These are phyloP conservation scores for Ceratocystis eucalypticola DNA, from an alignment of 2,329 filamentous ascomycete genomes.

Conservation along the genomic window DNA sequence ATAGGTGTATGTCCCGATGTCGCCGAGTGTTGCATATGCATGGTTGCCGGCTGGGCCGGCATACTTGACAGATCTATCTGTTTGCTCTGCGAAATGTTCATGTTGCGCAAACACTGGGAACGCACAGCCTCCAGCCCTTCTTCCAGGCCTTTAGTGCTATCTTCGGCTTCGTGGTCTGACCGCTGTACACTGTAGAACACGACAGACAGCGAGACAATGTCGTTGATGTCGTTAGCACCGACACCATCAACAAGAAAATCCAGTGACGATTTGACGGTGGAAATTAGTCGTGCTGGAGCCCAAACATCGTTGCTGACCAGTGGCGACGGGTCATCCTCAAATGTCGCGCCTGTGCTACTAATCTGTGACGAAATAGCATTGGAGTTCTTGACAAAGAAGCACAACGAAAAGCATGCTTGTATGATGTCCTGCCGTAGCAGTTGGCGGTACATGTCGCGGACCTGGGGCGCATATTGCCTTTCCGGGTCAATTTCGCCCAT, in stretches of 20 bases:
- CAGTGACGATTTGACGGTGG: slow-evolving; percentile 35
- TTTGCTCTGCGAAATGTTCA: slow-evolving; percentile 32
- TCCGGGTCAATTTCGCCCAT: slow-evolving; percentile 40
- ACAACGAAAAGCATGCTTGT: slow-evolving; percentile 42
- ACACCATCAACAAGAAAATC: slow-evolving; percentile 35
- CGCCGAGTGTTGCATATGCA: slow-evolving; percentile 1
- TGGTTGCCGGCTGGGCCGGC: neutral
- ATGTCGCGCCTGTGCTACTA: neutral
- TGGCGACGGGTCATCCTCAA: slow-evolving; percentile 13
- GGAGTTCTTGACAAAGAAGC: slow-evolving; percentile 36
- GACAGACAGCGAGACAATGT: slow-evolving; percentile 36
- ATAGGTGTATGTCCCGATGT: slow-evolving; percentile 7
- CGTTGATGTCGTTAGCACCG: slow-evolving; percentile 37
- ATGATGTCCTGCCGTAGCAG: slow-evolving; percentile 41
- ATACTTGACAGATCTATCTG: slow-evolving; percentile 19
- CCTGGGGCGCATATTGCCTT: slow-evolving; percentile 33
- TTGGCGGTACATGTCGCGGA: slow-evolving; percentile 40
- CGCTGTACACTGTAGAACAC: slow-evolving; percentile 35
- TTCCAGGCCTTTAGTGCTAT: slow-evolving; percentile 30
- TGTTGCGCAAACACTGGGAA: slow-evolving; percentile 33
- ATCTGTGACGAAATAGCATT: slow-evolving; percentile 12
- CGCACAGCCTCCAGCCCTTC: slow-evolving; percentile 29
- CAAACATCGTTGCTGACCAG: slow-evolving; percentile 25
- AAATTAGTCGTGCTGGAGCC: slow-evolving; percentile 31
- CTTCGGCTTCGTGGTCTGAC: slow-evolving; percentile 31